Evolutionary conservation across 2,329 filamentous ascomycete species (phyloP), one percentile per base, ranked within the genome.

Genomic region (Zymoseptoria pseudotritici): DNA sequence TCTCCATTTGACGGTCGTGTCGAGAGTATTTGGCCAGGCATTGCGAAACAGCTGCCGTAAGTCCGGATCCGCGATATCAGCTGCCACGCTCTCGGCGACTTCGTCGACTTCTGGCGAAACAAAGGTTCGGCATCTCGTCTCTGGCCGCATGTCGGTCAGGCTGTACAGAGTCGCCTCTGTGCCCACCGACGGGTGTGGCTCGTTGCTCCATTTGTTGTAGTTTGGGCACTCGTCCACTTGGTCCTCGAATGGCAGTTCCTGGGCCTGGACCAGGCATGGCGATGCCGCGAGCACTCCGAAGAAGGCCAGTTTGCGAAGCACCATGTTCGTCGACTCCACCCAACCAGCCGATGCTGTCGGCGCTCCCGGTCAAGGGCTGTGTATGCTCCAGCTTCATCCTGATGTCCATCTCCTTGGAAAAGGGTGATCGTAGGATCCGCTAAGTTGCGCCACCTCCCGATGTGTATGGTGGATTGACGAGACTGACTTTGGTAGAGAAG

Each of bases 1-100:
- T 72, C 96, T 91, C 82, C 92, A 96, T 69, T 89, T 86, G 64
- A 96, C 84, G 0, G 91, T 96, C 0, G 91, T 96, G 70, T 96
- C 91, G 3, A 94, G 84, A 0, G 89, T 93, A 63, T 93, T 96
- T 2, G 93, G 61, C 21, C 56, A 63, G 4, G 61, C 79, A 70
- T 91, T 91, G 65, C 84, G 75, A 68, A 91, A 90, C 11, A 91
- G 78, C 2, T 85, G 80, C 70, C 82, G 85, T n/a, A 91, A 78
- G 70, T 91, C 88, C 0, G 75, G 75, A 62, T 79, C 77, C 24
- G 69, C 69, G 61, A 79, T 78, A 10, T 61, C 55, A 2, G 54
- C 59, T 7, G 49, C 54, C 13, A 75, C 70, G 4, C 65, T 62
- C 8, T 63, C 53, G 24, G 78, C 61, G 0, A 67, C 69, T 51